Evolutionary conservation across 2,329 filamentous ascomycete genomes (phyloP).

Genomic region (Exophiala dermatitidis): DNA sequence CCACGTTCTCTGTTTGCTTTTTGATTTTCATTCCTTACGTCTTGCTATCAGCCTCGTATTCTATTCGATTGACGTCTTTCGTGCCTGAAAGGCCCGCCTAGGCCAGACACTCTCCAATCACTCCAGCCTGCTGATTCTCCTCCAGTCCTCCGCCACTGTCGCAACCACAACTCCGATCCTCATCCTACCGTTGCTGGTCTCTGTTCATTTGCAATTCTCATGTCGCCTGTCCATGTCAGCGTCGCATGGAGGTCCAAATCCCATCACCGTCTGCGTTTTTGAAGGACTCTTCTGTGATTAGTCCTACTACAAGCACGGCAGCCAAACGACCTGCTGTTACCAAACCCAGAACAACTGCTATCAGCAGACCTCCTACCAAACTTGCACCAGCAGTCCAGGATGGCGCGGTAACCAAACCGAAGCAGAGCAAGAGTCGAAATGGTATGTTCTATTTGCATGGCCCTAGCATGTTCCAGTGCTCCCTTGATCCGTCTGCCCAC

Average conservation of each 20-base stretch:
- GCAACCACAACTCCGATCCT: background rate
- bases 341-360: conserved; percentile 27
- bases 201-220: conserved; percentile 4
- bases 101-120: background rate
- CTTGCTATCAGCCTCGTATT: no score
- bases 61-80: background rate
- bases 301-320: conserved; percentile 25
- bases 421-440: conserved; percentile 69
- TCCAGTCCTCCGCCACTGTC: background rate
- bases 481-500: background rate
- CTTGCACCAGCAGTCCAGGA: conserved; percentile 24
- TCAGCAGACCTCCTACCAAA: conserved; percentile 28
- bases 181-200: background rate
- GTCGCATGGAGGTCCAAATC: conserved; percentile 53
- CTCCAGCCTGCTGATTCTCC: background rate
- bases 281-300: conserved; percentile 34
- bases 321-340: conserved; percentile 24
- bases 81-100: background rate
- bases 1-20: no score
- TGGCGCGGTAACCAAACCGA: conserved; percentile 50
- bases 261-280: conserved; percentile 52
- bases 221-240: conserved; percentile 12
- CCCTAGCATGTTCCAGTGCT: background rate
- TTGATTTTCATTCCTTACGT: no score
- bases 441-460: conserved; percentile 45